Evolutionary conservation across 164 flowering plant species (phyloP).

Genomic region (Berberis thunbergii): DNA sequence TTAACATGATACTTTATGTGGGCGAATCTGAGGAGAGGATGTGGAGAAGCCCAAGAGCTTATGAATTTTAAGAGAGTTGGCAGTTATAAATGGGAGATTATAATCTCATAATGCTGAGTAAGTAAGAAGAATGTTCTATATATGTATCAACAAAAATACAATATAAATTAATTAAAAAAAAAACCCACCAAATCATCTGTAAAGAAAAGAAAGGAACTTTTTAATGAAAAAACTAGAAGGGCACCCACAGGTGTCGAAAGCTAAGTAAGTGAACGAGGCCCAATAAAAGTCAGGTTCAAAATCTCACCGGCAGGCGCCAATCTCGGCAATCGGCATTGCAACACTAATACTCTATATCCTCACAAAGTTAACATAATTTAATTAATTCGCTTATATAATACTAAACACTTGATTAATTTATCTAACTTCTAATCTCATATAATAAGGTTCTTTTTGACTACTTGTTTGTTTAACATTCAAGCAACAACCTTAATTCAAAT

Average conservation of each 20-base stretch:
- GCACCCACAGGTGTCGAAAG: background rate
- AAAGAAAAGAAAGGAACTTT: too few relatives aligned
- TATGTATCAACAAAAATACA: too few relatives aligned
- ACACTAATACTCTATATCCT: background rate
- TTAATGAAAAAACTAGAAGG: background rate
- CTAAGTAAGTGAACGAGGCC: background rate
- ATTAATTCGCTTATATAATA: background rate
- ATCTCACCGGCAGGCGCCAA: background rate
- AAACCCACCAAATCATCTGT: too few relatives aligned
- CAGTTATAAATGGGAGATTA: too few relatives aligned
- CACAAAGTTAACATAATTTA: background rate
- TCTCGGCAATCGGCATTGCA: background rate
- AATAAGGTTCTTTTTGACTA: constrained; percentile 2
- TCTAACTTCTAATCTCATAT: background rate
- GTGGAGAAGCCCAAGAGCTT: too few relatives aligned
- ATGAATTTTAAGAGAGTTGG: too few relatives aligned
- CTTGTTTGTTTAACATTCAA: background rate
- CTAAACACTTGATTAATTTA: too few relatives aligned
- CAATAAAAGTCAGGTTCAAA: background rate
- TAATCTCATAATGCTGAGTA: too few relatives aligned
- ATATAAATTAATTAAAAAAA: too few relatives aligned
- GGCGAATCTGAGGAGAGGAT: too few relatives aligned
- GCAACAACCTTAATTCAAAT: background rate
- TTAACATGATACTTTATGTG: too few relatives aligned
- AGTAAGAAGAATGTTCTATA: too few relatives aligned